Conservation (phyloP, 768 basidiomycete species). For the Leccinum disarticulatum region DNA sequence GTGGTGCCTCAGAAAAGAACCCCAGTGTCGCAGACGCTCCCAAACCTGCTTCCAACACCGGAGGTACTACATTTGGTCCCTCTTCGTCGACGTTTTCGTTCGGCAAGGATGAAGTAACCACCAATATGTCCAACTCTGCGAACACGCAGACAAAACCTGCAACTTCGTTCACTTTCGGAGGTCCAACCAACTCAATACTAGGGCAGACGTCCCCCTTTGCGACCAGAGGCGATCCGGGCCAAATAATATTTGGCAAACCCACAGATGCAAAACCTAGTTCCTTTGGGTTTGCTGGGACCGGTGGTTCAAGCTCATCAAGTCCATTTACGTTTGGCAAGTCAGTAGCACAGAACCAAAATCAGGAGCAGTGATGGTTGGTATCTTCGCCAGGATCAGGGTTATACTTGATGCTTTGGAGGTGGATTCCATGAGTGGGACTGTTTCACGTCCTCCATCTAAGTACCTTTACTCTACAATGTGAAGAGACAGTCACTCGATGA, state of each 20-base stretch:
- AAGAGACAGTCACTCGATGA: not conserved
- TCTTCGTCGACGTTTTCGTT: conserved; percentile 15
- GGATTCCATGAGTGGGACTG: not conserved
- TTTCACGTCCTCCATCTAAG: not conserved
- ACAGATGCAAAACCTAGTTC: conserved; percentile 25
- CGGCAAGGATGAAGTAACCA: conserved; percentile 16
- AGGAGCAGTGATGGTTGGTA: conserved; percentile 29
- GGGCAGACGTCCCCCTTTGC: conserved; percentile 10
- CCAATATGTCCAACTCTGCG: conserved; percentile 4
- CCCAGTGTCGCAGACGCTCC: not conserved
- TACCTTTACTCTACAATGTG: not conserved
- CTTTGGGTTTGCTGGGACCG: conserved; percentile 34
- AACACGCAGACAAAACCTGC: conserved; percentile 31
- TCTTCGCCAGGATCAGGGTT: not conserved
- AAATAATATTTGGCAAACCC: conserved; percentile 17
- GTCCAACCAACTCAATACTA: conserved; percentile 10
- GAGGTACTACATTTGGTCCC: conserved; percentile 9
- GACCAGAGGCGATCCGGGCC: conserved; percentile 6
- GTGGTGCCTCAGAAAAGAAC: not conserved
- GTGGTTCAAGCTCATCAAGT: conserved; percentile 10
- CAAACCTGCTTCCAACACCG: conserved; percentile 4
- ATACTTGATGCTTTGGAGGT: not conserved
- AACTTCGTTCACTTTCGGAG: conserved; percentile 22
- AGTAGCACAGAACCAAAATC: conserved; percentile 31
- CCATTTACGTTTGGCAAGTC: conserved; percentile 30